These are phyloP conservation scores for Globisporangium okanoganense DNA, from an alignment of 352 stramenopile genomes.

Conservation along the genomic window DNA sequence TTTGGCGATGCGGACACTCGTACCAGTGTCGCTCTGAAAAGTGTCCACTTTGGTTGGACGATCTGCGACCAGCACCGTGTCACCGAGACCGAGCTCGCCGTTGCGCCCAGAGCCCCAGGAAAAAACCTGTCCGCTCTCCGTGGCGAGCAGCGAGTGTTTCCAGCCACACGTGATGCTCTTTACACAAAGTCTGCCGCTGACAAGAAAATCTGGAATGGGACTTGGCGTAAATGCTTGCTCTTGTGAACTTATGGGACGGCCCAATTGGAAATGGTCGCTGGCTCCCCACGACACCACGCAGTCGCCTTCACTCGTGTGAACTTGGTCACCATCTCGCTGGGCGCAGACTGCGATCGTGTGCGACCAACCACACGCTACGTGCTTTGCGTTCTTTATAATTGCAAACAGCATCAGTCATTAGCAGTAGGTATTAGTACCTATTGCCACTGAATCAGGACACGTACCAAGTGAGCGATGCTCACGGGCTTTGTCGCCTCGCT, in stretches of 20 bases:
- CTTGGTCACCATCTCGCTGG: not conserved
- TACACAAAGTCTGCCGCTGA: conserved; percentile 22
- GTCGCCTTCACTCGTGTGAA: conserved; percentile 8
- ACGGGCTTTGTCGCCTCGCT: not conserved
- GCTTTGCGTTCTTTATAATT: conserved; percentile 17
- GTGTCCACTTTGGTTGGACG: conserved; percentile 24
- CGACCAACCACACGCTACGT: conserved; percentile 73
- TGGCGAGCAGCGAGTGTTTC: conserved; percentile 75
- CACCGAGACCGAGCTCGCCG: conserved; percentile 67
- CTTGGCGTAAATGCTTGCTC: not conserved
- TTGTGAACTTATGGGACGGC: conserved; percentile 13
- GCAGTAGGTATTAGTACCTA: too few species aligned
- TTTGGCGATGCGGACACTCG: not conserved
- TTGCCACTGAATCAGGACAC: not conserved
- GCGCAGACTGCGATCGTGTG: conserved; percentile 47
- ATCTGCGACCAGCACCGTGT: conserved; percentile 14
- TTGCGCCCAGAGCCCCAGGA: conserved; percentile 71
- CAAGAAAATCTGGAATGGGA: conserved; percentile 1
- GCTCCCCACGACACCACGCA: conserved; percentile 54
- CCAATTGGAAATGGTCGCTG: conserved; percentile 46
- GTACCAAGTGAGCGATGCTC: conserved; percentile 4
- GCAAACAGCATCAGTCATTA: not conserved
- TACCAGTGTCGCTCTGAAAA: conserved; percentile 8
- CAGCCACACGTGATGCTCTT: conserved; percentile 71
- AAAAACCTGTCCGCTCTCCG: conserved; percentile 41